Conservation (phyloP, 345 rosid species). For the Dovyalis caffra region DNA sequence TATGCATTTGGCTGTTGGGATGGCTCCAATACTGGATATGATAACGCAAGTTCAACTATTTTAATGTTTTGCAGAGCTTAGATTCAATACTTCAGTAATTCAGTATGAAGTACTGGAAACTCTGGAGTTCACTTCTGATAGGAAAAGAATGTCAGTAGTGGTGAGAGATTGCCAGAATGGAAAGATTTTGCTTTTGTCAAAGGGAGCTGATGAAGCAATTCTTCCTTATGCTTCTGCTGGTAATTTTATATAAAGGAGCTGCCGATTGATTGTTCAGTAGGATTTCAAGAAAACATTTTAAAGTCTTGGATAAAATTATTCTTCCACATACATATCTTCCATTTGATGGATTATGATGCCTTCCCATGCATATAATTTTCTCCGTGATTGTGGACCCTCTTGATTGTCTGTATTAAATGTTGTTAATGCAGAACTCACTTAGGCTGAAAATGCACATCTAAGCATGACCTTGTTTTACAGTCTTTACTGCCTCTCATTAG, state of each 20-base stretch:
- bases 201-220: constrained; percentile 97
- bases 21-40: constrained; percentile 12
- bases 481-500: too few species aligned
- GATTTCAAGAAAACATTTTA: background rate
- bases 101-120: constrained; percentile 78
- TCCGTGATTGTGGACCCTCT: background rate
- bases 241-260: constrained; percentile 31
- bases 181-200: constrained; percentile 77
- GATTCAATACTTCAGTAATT: constrained; percentile 54
- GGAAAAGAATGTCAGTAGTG: constrained; percentile 96
- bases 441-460: too few species aligned
- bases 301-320: background rate
- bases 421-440: too few species aligned
- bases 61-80: constrained; percentile 57
- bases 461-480: too few species aligned
- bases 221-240: constrained; percentile 78
- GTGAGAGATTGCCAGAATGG: constrained; percentile 74
- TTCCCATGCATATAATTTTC: background rate
- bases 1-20: constrained; percentile 23
- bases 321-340: background rate
- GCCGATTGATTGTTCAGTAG: background rate
- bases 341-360: background rate
- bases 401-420: too few species aligned
- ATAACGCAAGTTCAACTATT: constrained; percentile 18
- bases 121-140: constrained; percentile 94